A percentile compares a stretch with the other conserved stretches of the same genome.
Conservation (phyloP, 2,329 filamentous ascomycete species). For the Teratosphaeria destructans region DNA sequence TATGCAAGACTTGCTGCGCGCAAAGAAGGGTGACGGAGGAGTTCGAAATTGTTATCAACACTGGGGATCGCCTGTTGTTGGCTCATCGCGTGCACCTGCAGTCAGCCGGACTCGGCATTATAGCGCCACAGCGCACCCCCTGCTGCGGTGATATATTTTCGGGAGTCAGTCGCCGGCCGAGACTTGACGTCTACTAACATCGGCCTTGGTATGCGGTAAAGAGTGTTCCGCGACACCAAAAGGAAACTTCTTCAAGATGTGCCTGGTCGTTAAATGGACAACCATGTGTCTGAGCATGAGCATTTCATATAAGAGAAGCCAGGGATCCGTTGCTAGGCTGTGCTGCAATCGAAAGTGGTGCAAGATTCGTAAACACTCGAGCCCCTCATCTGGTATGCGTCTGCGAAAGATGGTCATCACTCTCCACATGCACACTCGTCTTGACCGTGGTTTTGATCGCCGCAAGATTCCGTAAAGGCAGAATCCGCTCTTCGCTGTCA, state of each 20-base stretch:
- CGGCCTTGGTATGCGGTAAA: no score
- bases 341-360: not conserved
- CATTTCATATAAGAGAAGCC: no score
- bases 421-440: not conserved
- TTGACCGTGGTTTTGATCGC: not conserved
- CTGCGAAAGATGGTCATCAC: not conserved
- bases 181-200: no score
- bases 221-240: no score
- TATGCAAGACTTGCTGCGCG: not conserved
- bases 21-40: not conserved
- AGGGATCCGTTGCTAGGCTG: not conserved
- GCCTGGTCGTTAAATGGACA: no score
- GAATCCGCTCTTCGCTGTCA: not conserved
- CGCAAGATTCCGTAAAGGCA: not conserved
- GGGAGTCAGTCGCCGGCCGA: not conserved
- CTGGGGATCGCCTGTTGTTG: no score
- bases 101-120: not conserved
- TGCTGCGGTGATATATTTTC: not conserved
- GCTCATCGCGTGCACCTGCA: no score
- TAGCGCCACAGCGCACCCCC: not conserved
- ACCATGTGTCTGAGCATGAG: no score
- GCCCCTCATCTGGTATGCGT: not conserved
- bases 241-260: no score
- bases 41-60: not conserved
- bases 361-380: not conserved